Evolutionary conservation across 1,139 yeast genomes (phyloP).

Genomic region (Pichia sp.): DNA sequence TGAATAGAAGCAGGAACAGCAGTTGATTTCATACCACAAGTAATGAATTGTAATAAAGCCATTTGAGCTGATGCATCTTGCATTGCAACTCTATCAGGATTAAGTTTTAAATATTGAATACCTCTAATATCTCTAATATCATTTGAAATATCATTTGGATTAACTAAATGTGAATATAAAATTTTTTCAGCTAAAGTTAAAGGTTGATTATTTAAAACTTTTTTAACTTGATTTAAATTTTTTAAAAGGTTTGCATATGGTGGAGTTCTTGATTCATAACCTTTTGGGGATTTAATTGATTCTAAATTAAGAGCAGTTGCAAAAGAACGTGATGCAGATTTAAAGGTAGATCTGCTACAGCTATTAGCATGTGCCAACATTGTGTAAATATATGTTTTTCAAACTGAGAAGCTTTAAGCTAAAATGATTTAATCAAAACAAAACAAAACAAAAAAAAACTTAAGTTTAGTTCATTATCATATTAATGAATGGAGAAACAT

Average conservation of each 20-base stretch:
- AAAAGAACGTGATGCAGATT: constrained; percentile 18
- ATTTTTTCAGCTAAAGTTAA: constrained; percentile 91
- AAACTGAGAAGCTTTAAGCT: not conserved
- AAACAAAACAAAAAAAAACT: not conserved
- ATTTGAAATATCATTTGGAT: constrained; percentile 69
- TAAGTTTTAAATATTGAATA: constrained; percentile 72
- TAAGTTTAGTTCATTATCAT: too few relatives aligned
- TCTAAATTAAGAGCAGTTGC: constrained; percentile 22
- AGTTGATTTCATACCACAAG: constrained; percentile 81
- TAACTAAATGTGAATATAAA: constrained; percentile 79
- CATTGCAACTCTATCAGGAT: constrained; percentile 99
- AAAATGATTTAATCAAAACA: not conserved
- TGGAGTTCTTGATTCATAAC: constrained; percentile 66
- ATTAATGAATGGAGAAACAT: too few relatives aligned
- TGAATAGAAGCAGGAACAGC: constrained; percentile 94
- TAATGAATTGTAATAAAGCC: constrained; percentile 94
- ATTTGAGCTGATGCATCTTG: constrained; percentile 99
- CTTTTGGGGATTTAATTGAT: constrained; percentile 43
- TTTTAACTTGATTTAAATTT: constrained; percentile 57
- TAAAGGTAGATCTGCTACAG: constrained; percentile 3
- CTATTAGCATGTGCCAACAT: constrained; percentile 13
- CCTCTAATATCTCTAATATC: constrained; percentile 66
- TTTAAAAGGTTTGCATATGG: constrained; percentile 73
- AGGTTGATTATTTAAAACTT: constrained; percentile 61
- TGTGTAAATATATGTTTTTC: not conserved